Evolutionary conservation across 805 yeast species (phyloP), one percentile per base, ranked within the genome.

Genomic region (Candida taoyuanica): DNA sequence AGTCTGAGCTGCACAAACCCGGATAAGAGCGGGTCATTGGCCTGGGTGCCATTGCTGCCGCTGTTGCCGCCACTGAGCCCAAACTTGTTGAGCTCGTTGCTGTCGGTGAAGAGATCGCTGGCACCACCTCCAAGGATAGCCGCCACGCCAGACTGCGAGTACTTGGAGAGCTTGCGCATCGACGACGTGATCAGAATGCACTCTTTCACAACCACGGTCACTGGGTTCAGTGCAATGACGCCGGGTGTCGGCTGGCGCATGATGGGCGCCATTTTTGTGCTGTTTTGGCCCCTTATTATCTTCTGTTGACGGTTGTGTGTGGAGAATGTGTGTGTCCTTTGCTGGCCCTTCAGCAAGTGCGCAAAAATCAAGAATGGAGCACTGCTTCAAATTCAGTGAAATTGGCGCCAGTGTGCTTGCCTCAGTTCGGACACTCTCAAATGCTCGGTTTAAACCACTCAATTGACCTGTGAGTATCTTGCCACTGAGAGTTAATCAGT

Each of bases 181-280:
- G 93, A 88, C 15, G 95, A 81, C 15, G 91, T 77, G 36, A 93
- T 74, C 40, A 81, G 72, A 54, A 86, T 83, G 59, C 96, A 87
- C 65, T 93, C 98, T 56, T 85, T 84, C 44, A 87, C 79, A 48
- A 87, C 83, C 49, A 91, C 76, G 2, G 94, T 83, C 39, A 82
- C 73, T 12, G 94, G 85, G 59, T 85, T 89, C 36, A 85, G 70
- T 7, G 91, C 65, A 31, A 44, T 42, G 13, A 37, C 16, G 15
- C 37, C 40, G 16, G 33, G 34, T 5, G 36, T 17, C 9, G 45
- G 36, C 8, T 30, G 38, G 14, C 17, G 33, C 18, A 26, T 26
- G 9, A 26, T 17, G 17, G 35, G 27, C 23, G 38, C 9, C 40
- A 36, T 37, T 18, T 26, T 32, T 18, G 16, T 8, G 15, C 15